Base-by-base conservation (phyloP, 1,139 yeast species). In the Yamadazyma friedrichii region DNA sequence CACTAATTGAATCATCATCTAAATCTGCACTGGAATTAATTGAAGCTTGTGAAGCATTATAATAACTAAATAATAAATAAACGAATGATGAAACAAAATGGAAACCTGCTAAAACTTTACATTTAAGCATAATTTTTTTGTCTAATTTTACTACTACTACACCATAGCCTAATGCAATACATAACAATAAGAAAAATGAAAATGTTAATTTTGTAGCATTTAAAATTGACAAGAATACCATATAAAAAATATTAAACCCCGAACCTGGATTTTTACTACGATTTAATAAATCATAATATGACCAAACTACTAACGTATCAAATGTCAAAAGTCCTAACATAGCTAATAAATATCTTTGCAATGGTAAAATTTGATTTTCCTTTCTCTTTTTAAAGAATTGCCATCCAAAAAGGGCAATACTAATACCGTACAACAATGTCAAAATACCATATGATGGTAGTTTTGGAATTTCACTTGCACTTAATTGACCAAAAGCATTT, bases 161-260 rank as follows among this genome's bases (percentile, higher is more conserved):
- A 46, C 98, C 97, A 62, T 91, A 94, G 27, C 98, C 98, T 51
- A 91, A 70, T 13, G 95, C 78, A 44, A 94, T 93, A 53, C 91
- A 84, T 48, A 93, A 72, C 43, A 94, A 69, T 54, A 94, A 67
- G 66, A 91, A 94, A 65, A 93, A 86, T 9, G 97, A 86, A 59
- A 88, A 88, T 1, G 97, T 84, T 44, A 88, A 78, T 55, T 95
- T 85, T 50, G 81, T 79, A 1, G 96, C 80, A 58, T 88, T 88
- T 59, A 91, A 67, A 22, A 88, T 59, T 2, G 97, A 84, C 39
- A 91, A 76, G 56, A 91, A 78, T 8, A 80, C 80, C 77, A 88
- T 77, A 64, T 88, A 88, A 40, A 82, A 81, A 44, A 79, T 77
- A 41, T 87, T 81, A 49, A 71, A 71, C 36, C 88, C 91, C 1